Evolutionary conservation across 495 filamentous ascomycete genomes (phyloP).

Genomic region (Poronia punctata): DNA sequence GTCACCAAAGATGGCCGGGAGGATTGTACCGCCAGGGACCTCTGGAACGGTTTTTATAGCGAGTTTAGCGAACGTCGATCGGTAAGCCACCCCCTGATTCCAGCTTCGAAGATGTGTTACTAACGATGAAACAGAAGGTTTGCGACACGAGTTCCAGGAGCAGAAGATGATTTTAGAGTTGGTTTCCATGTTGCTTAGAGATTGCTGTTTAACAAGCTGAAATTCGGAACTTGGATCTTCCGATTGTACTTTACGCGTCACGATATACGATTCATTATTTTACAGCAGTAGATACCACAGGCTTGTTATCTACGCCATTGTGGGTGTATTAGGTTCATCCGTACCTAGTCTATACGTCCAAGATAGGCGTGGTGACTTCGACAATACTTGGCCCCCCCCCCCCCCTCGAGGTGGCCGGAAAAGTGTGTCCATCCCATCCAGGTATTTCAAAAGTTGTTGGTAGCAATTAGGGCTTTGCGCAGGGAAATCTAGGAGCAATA

Average conservation of each 20-base stretch:
- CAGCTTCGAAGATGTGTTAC: too few relatives aligned
- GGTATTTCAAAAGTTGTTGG: too few relatives aligned
- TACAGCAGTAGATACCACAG: constrained; percentile 6
- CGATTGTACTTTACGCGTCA: constrained; percentile 1
- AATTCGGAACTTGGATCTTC: constrained; percentile 1
- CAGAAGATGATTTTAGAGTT: constrained; percentile 5
- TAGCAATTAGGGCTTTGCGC: too few relatives aligned
- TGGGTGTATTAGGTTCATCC: too few relatives aligned
- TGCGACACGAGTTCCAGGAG: constrained; percentile 15
- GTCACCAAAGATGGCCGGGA: constrained; percentile 29
- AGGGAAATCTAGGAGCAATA: too few relatives aligned
- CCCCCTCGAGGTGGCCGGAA: too few relatives aligned
- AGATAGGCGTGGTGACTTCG: too few relatives aligned
- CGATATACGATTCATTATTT: constrained; percentile 6
- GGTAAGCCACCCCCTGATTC: too few relatives aligned
- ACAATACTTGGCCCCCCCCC: too few relatives aligned
- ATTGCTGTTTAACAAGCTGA: neutral
- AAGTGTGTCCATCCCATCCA: too few relatives aligned
- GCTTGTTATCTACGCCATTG: too few relatives aligned
- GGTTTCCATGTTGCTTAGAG: neutral
- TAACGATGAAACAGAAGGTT: constrained; percentile 18
- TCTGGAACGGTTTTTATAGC: constrained; percentile 67
- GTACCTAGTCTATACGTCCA: too few relatives aligned
- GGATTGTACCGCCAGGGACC: constrained; percentile 55
- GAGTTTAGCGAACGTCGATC: constrained; percentile 58